phyloP scores from a whole-genome alignment of 345 rosid genomes.

The Lenwebbia sp. region DNA sequence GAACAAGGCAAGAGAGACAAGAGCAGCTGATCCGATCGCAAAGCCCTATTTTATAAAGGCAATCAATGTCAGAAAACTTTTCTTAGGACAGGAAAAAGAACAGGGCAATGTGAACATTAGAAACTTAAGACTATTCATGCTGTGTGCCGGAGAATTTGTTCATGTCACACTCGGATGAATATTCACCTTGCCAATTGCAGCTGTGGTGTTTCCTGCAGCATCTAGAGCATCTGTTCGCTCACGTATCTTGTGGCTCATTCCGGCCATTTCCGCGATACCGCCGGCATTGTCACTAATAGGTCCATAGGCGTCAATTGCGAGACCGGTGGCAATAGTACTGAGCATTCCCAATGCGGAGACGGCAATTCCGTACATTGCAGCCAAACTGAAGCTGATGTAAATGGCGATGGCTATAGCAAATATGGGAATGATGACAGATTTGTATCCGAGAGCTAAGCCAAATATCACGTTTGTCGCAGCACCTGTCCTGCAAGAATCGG shows the following conservation, averaged over 20 bases:
- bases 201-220: slow-evolving; percentile 68
- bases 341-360: slow-evolving; percentile 66
- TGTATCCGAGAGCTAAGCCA: slow-evolving; percentile 59
- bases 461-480: slow-evolving; percentile 70
- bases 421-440: slow-evolving; percentile 59
- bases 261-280: slow-evolving; percentile 60
- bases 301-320: slow-evolving; percentile 61
- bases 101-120: neutral
- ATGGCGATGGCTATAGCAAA: slow-evolving; percentile 49
- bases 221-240: slow-evolving; percentile 60
- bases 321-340: slow-evolving; percentile 57
- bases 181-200: slow-evolving; percentile 67
- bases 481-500: slow-evolving; percentile 56
- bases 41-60: slow-evolving; percentile 31
- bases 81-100: neutral
- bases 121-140: neutral
- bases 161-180: neutral
- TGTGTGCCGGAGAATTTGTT: neutral
- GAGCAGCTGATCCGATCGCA: slow-evolving; percentile 70
- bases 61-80: neutral
- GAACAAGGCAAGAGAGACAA: slow-evolving; percentile 58
- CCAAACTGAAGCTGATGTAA: slow-evolving; percentile 59
- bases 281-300: slow-evolving; percentile 70
- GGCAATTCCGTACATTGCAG: slow-evolving; percentile 71
- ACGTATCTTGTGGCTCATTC: slow-evolving; percentile 55